Evolutionary conservation across 2,329 filamentous ascomycete genomes (phyloP), one percentile per base, ranked within the genome.

Genomic region (Albophoma yamanashiensis): DNA sequence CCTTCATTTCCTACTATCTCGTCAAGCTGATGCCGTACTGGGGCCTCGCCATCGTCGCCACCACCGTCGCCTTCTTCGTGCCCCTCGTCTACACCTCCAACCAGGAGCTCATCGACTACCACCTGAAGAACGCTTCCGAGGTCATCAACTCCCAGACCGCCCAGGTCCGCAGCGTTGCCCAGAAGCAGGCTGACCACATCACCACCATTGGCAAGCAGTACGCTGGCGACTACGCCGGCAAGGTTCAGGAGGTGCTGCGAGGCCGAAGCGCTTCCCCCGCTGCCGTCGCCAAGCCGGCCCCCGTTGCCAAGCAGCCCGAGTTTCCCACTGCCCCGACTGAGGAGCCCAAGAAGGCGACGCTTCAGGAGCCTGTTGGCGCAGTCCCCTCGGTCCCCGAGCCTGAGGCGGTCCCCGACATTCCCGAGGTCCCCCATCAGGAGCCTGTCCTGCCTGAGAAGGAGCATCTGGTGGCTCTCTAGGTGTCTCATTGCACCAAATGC

Each of bases 11-110:
- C 31, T 89, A 89, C 76, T 85, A 81, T 72, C 78, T 89, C 45
- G 81, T 87, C 73, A 89, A 88, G 78, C 76, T 89, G 62, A 81
- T 89, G 56, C 86, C 86, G 42, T 82, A 87, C 77, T 89, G 86
- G 86, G 85, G 84, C 42, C 81, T 89, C 64, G 77, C 84, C 55
- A 73, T 89, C 64, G 77, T 88, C 66, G 76, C 74, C 64, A 83
- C 83, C 61, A 83, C 83, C 15, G 71, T 83, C 57, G 68, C 81
- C 61, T 89, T 89, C 77, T 76, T 86, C 61, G 78, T 76, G 15
- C 86, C 86, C 38, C 78, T 89, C 58, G 68, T 88, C 69, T 89
- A 89, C 75, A 80, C 79, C 66, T 79, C 79, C 67, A 89, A 89
- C 80, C 79, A 88, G 76, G 86, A 89, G 75, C 73, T 88, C 61